Percentiles rank a stretch among this genome's conserved stretches.
phyloP scores from a whole-genome alignment of 331 rosid genomes.

The Saraca asoca region DNA sequence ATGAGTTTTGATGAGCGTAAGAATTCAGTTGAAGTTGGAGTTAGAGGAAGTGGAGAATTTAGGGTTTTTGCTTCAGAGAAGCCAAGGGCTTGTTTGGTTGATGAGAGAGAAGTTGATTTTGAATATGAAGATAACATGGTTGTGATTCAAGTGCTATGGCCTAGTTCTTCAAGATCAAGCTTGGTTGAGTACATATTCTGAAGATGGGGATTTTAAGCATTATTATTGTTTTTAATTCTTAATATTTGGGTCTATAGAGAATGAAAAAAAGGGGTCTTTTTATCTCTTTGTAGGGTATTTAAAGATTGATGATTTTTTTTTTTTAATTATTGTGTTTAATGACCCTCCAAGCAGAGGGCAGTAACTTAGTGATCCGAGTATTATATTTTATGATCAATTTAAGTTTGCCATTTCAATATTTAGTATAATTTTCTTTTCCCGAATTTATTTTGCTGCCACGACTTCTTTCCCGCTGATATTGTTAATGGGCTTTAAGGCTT shows the following conservation, averaged over 20 bases:
- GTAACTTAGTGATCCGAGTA: no score
- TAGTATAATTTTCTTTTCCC: no score
- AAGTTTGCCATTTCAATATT: no score
- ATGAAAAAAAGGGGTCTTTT: slow-evolving; percentile 34
- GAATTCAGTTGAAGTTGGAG: slow-evolving; percentile 49
- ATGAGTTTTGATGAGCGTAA: slow-evolving; percentile 46
- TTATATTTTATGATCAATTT: no score
- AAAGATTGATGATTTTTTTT: neutral
- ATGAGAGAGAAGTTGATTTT: slow-evolving; percentile 53
- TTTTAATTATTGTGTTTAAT: neutral
- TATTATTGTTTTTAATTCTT: neutral
- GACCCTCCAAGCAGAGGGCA: neutral
- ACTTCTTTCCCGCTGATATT: no score
- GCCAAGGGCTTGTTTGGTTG: slow-evolving; percentile 60
- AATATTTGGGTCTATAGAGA: neutral
- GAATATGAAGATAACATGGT: slow-evolving; percentile 62
- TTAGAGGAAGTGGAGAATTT: slow-evolving; percentile 72
- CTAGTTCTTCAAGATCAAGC: slow-evolving; percentile 51
- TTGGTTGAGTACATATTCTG: slow-evolving; percentile 60
- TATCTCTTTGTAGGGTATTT: slow-evolving; percentile 22
- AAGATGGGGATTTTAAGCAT: neutral
- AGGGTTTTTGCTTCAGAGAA: slow-evolving; percentile 66
- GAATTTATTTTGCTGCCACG: no score
- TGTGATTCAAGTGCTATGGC: slow-evolving; percentile 70
- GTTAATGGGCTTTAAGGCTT: no score